A percentile compares a stretch with the other conserved stretches of the same genome.
Evolutionary conservation across 1,284 basidiomycete species (phyloP).

Genomic region (Sanghuangporus baumii): DNA sequence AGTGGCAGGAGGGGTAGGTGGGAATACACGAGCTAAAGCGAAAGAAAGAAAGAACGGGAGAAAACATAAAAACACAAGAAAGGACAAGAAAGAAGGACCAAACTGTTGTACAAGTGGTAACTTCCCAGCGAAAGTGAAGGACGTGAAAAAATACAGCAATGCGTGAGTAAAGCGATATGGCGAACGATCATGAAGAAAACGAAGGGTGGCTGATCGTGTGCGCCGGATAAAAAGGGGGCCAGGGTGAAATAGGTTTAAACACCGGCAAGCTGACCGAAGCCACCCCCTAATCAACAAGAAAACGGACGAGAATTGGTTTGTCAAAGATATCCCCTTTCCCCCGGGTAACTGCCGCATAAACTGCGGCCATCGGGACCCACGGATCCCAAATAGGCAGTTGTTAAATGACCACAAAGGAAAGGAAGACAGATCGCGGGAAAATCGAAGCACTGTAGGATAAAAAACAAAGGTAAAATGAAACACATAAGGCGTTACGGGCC

Average conservation of each 20-base stretch:
- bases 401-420: background rate
- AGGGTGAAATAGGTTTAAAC: background rate
- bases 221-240: background rate
- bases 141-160: background rate
- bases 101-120: background rate
- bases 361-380: background rate
- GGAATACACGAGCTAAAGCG: background rate
- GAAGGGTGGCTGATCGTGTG: background rate
- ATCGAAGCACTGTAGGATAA: background rate
- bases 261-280: background rate
- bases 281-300: background rate
- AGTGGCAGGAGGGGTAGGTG: background rate
- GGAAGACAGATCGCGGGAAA: background rate
- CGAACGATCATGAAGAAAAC: conserved; percentile 1
- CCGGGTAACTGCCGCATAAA: background rate
- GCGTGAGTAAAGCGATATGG: background rate
- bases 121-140: background rate
- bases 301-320: background rate
- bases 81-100: background rate
- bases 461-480: background rate
- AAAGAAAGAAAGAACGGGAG: background rate
- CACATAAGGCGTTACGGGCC: background rate
- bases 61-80: background rate
- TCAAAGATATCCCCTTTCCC: background rate
- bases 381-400: background rate